phyloP scores from a whole-genome alignment of 2,329 filamentous ascomycete genomes.

The Colletotrichum viniferum region DNA sequence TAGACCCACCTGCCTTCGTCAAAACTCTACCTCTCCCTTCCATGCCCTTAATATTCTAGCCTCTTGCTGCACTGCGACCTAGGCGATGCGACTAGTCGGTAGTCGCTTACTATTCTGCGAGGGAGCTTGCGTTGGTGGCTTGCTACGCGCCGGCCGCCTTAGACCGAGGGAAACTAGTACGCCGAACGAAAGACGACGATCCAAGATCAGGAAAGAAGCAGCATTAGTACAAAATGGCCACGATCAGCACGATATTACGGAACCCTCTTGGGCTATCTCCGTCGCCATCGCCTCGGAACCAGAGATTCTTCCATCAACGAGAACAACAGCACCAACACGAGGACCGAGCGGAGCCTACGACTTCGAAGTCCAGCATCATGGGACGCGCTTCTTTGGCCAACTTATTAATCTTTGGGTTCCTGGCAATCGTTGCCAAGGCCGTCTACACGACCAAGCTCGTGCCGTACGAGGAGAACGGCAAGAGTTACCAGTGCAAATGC shows the following conservation, averaged over 20 bases:
- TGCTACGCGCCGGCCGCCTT: background rate
- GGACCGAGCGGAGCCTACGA: background rate
- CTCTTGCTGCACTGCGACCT: background rate
- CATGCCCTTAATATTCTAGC: background rate
- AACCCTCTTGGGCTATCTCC: background rate
- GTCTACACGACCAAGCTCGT: background rate
- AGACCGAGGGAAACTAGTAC: background rate
- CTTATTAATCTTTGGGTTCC: background rate
- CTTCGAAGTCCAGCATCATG: background rate
- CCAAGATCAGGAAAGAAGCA: background rate
- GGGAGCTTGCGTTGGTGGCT: background rate
- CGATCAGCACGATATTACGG: background rate
- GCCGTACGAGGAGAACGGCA: constrained; percentile 5
- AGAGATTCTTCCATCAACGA: background rate
- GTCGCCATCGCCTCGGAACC: background rate
- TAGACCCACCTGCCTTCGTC: background rate
- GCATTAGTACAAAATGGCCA: constrained; percentile 5
- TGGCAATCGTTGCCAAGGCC: background rate
- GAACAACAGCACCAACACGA: background rate
- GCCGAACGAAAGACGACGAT: background rate
- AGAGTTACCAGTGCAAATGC: constrained; percentile 40
- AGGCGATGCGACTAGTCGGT: constrained; percentile 4
- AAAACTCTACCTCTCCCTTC: background rate
- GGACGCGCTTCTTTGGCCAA: background rate
- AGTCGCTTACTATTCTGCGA: background rate